Percentiles rank a stretch among this genome's conserved stretches.
phyloP scores from a whole-genome alignment of 1,284 basidiomycete species.

The Malassezia brasiliensis region DNA sequence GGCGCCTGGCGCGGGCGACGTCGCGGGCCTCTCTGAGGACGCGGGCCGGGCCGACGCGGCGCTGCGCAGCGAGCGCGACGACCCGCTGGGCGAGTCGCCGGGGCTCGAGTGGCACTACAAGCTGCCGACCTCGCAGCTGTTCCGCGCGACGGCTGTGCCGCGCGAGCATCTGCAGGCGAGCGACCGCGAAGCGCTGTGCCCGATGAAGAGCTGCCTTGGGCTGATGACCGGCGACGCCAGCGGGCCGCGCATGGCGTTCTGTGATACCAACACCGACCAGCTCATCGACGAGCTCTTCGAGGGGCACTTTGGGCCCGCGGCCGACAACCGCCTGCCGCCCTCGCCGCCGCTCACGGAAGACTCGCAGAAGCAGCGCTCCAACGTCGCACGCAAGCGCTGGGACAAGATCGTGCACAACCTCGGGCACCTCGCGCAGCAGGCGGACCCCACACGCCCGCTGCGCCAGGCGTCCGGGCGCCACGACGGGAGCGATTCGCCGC shows the following conservation, averaged over 20 bases:
- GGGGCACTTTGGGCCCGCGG: conserved; percentile 1
- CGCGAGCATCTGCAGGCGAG: conserved; percentile 5
- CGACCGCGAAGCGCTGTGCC: background rate
- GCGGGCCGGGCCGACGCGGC: background rate
- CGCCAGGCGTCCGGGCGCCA: background rate
- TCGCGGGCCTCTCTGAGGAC: background rate
- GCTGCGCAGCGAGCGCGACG: background rate
- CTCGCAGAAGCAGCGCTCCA: background rate
- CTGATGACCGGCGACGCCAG: conserved; percentile 1
- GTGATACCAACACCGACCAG: conserved; percentile 3
- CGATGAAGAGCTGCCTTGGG: background rate
- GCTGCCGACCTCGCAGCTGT: conserved; percentile 10
- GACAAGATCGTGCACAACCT: background rate
- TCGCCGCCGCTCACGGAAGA: background rate
- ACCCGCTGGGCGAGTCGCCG: background rate
- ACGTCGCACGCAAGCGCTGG: conserved; percentile 6
- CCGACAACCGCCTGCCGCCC: conserved; percentile 1
- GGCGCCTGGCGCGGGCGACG: background rate
- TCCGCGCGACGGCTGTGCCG: background rate
- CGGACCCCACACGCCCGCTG: background rate
- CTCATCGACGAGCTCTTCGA: conserved; percentile 15
- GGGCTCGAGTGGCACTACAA: conserved; percentile 18
- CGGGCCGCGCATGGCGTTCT: conserved; percentile 6
- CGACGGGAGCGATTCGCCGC: background rate
- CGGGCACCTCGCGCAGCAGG: background rate